A percentile compares a stretch with the other conserved stretches of the same genome.
Conservation (phyloP, 2,329 filamentous ascomycete species). For the Pseudogymnoascus sp. region DNA sequence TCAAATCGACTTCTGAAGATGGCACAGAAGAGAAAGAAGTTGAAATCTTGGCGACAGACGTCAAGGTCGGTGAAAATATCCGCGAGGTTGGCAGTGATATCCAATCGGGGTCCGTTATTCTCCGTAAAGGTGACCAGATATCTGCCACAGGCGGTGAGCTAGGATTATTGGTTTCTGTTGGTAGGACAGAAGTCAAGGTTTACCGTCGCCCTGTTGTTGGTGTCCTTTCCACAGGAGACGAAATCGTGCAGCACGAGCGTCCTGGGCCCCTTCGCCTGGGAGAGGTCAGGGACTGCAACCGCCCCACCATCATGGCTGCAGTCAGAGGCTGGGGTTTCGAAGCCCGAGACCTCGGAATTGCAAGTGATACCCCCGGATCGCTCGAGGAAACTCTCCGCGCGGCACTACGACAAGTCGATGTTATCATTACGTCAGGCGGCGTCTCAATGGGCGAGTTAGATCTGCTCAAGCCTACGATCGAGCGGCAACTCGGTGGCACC, state of each 20-base stretch:
- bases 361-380: constrained; percentile 60
- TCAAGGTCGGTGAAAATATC: constrained; percentile 77
- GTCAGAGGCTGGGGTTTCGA: constrained; percentile 67
- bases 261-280: constrained; percentile 59
- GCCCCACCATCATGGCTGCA: constrained; percentile 77
- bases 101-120: constrained; percentile 56
- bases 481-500: constrained; percentile 77
- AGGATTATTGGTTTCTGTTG: constrained; percentile 79
- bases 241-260: constrained; percentile 70
- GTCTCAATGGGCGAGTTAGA: constrained; percentile 98
- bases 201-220: constrained; percentile 74
- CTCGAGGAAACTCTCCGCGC: constrained; percentile 71
- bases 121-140: constrained; percentile 72
- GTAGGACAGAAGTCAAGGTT: constrained; percentile 60
- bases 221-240: constrained; percentile 88
- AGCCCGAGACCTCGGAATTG: constrained; percentile 79
- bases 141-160: constrained; percentile 85
- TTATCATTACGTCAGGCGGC: constrained; percentile 86
- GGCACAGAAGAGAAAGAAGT: constrained; percentile 79
- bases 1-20: constrained; percentile 69
- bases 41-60: constrained; percentile 71
- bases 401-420: constrained; percentile 65
- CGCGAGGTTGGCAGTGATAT: constrained; percentile 89
- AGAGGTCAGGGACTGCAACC: constrained; percentile 89
- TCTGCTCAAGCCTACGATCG: constrained; percentile 91